Evolutionary conservation across 1,284 basidiomycete species (phyloP).

Genomic region (Sutorius eximius): DNA sequence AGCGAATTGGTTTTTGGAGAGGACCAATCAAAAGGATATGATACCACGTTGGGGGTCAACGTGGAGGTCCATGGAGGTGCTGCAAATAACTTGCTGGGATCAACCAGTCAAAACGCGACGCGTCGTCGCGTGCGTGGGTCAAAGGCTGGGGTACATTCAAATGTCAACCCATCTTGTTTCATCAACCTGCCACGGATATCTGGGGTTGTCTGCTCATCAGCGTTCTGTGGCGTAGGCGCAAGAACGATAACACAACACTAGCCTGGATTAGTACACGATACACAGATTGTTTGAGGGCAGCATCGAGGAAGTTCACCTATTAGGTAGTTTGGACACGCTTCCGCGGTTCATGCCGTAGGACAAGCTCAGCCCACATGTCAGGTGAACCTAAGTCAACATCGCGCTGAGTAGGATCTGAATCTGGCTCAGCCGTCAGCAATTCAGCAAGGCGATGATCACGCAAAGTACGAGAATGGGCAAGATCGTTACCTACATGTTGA

Average conservation of each 20-base stretch:
- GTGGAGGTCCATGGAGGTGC: neutral
- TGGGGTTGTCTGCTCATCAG: neutral
- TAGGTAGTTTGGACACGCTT: neutral
- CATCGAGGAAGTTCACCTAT: neutral
- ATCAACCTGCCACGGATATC: neutral
- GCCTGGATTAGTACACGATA: neutral
- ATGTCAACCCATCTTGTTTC: slow-evolving; percentile 7
- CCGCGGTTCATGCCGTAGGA: neutral
- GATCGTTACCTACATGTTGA: slow-evolving; percentile 2
- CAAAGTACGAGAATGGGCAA: slow-evolving; percentile 1
- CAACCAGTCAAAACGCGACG: neutral
- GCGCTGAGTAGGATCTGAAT: slow-evolving; percentile 14
- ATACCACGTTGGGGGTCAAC: neutral
- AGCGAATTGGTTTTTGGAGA: slow-evolving; percentile 7
- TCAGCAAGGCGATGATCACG: neutral
- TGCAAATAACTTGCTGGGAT: neutral
- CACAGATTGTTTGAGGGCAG: neutral
- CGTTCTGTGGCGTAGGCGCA: neutral
- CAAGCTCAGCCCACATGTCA: slow-evolving; percentile 8
- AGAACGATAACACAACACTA: neutral
- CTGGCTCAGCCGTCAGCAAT: neutral
- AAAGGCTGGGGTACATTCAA: slow-evolving; percentile 4
- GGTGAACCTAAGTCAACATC: neutral
- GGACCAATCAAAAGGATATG: neutral
- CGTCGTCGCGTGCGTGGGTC: neutral